Conservation (phyloP, 2,329 filamentous ascomycete genomes). For the Cytospora piceae region DNA sequence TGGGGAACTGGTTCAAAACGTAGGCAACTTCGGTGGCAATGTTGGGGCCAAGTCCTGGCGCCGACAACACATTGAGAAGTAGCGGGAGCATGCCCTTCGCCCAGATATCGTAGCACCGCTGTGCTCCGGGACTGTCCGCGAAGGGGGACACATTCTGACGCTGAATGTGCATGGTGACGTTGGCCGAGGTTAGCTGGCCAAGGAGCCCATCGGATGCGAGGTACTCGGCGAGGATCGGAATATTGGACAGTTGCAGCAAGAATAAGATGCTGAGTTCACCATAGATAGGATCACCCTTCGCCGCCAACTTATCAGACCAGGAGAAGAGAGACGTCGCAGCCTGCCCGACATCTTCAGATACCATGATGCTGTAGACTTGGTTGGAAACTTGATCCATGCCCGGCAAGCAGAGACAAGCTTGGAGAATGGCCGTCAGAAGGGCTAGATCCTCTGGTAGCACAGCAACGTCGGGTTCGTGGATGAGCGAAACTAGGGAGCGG, state of each 20-base stretch:
- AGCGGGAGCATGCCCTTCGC: slow-evolving; percentile 84
- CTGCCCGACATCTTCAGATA: slow-evolving; percentile 73
- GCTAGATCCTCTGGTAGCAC: slow-evolving; percentile 80
- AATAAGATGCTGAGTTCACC: slow-evolving; percentile 91
- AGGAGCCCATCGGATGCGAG: slow-evolving; percentile 87
- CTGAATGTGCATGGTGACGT: slow-evolving; percentile 76
- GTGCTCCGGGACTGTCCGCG: slow-evolving; percentile 67
- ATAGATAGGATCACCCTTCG: slow-evolving; percentile 84
- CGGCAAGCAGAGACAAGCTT: slow-evolving; percentile 79
- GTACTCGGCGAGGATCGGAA: slow-evolving; percentile 83
- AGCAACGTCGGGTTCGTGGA: slow-evolving; percentile 73
- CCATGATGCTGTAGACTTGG: slow-evolving; percentile 72
- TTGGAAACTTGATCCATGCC: slow-evolving; percentile 72
- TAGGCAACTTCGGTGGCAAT: slow-evolving; percentile 83
- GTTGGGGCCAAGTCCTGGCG: slow-evolving; percentile 68
- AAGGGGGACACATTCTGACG: slow-evolving; percentile 75
- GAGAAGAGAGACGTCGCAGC: slow-evolving; percentile 88
- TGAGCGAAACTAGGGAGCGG: slow-evolving; percentile 75
- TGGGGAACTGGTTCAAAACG: slow-evolving; percentile 88
- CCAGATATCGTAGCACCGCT: slow-evolving; percentile 89
- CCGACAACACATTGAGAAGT: slow-evolving; percentile 82
- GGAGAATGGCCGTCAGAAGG: slow-evolving; percentile 84
- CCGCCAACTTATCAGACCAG: slow-evolving; percentile 84
- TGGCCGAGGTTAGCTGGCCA: slow-evolving; percentile 76
- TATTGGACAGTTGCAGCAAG: slow-evolving; percentile 81